These are phyloP conservation scores for Draba incana DNA, from an alignment of 345 rosid species.

Conservation along the genomic window DNA sequence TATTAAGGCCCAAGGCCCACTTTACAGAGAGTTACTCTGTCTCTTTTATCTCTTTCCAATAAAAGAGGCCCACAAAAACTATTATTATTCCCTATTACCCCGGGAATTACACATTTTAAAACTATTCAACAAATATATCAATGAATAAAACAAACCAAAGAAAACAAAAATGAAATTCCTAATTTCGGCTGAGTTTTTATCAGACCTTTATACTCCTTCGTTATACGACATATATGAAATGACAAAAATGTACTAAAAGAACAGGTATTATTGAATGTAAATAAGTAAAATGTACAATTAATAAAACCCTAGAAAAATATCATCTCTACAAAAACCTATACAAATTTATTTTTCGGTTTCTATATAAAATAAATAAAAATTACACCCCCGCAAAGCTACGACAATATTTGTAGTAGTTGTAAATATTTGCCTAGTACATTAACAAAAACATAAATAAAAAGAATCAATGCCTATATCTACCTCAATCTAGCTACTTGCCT, in stretches of 20 bases:
- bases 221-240: constrained; percentile 39
- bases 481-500: constrained; percentile 27
- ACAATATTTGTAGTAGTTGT: constrained; percentile 21
- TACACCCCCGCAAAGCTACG: constrained; percentile 14
- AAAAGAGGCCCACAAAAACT: constrained; percentile 40
- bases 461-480: constrained; percentile 33
- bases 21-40: constrained; percentile 32
- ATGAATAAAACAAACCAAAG: constrained; percentile 15
- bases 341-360: neutral
- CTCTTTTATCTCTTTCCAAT: constrained; percentile 16
- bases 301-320: constrained; percentile 2
- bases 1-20: constrained; percentile 53
- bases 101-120: neutral
- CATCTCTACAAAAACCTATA: constrained; percentile 1
- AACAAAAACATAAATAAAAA: constrained; percentile 6
- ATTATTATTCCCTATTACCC: constrained; percentile 29
- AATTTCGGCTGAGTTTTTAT: constrained; percentile 22
- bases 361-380: neutral
- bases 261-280: constrained; percentile 32
- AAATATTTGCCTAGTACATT: constrained; percentile 37
- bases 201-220: constrained; percentile 32
- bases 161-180: constrained; percentile 2
- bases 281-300: constrained; percentile 18
- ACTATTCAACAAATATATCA: constrained; percentile 15
- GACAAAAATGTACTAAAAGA: constrained; percentile 33